Conservation (phyloP, 164 flowering plant species). For the Vitis rupestris region DNA sequence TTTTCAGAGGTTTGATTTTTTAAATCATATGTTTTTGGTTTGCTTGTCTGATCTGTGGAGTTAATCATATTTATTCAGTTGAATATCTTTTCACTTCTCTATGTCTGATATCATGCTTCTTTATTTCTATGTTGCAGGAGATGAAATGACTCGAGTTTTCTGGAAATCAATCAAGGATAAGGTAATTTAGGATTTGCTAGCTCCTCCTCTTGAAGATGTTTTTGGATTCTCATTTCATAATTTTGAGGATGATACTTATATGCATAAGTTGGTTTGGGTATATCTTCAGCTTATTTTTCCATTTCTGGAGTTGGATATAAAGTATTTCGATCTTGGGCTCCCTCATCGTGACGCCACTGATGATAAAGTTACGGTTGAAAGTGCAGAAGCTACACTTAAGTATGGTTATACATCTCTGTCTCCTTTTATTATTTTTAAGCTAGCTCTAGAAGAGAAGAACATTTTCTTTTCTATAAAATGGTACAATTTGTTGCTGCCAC, state of each 20-base stretch:
- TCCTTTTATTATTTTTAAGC: background rate
- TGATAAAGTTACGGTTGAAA: constrained; percentile 94
- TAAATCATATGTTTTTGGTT: too few relatives aligned
- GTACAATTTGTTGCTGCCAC: background rate
- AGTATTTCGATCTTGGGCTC: constrained; percentile 94
- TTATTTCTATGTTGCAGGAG: constrained; percentile 46
- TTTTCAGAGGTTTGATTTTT: too few relatives aligned
- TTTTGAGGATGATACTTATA: background rate
- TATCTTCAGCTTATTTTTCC: constrained; percentile 82
- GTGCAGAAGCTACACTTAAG: constrained; percentile 99
- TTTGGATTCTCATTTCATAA: background rate
- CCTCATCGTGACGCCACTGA: constrained; percentile 91
- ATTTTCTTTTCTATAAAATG: too few relatives aligned
- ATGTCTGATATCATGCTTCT: background rate
- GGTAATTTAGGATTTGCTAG: constrained; percentile 35
- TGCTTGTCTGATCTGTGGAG: too few relatives aligned
- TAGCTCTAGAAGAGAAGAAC: background rate
- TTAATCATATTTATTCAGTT: too few relatives aligned
- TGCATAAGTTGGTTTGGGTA: background rate
- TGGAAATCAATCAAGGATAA: constrained; percentile 91
- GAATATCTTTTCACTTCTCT: background rate
- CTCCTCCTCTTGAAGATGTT: background rate
- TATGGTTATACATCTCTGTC: constrained; percentile 28
- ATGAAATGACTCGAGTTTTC: constrained; percentile 95
- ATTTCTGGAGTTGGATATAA: constrained; percentile 87